These are phyloP conservation scores for Penicillium brevicompactum DNA, from an alignment of 2,329 filamentous ascomycete species.

Conservation along the genomic window DNA sequence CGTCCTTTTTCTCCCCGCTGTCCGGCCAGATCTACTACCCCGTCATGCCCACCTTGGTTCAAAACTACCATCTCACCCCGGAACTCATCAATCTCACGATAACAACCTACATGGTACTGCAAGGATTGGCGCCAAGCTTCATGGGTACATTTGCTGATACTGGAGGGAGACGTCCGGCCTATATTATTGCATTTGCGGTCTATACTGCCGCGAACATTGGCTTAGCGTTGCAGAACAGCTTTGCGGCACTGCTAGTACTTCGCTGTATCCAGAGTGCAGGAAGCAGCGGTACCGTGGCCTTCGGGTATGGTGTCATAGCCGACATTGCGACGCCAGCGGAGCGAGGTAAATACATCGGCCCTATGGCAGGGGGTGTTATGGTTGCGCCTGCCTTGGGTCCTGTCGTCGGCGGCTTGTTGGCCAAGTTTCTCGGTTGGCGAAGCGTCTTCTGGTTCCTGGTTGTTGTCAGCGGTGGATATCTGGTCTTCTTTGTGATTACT, in stretches of 20 bases:
- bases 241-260: constrained; percentile 31
- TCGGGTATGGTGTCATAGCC: constrained; percentile 34
- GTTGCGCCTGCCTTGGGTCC: constrained; percentile 32
- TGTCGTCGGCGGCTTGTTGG: constrained; percentile 32
- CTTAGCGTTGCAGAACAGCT: constrained; percentile 33
- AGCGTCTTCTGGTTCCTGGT: constrained; percentile 37
- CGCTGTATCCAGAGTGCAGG: constrained; percentile 34
- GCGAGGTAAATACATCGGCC: constrained; percentile 33
- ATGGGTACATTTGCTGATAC: constrained; percentile 35
- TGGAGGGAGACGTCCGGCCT: constrained; percentile 33
- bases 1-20: constrained; percentile 46
- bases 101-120: constrained; percentile 32
- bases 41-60: constrained; percentile 25
- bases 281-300: constrained; percentile 29
- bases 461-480: constrained; percentile 24
- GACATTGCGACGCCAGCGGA: constrained; percentile 35
- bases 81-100: constrained; percentile 33
- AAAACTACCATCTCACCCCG: constrained; percentile 21
- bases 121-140: constrained; percentile 34
- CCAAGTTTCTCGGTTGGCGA: constrained; percentile 28
- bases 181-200: constrained; percentile 29
- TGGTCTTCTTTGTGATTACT: constrained; percentile 14
- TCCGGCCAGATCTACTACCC: constrained; percentile 40
- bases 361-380: constrained; percentile 27
- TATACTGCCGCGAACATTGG: constrained; percentile 37